Base-by-base conservation (phyloP, 768 basidiomycete species). In the Rhodocollybia butyracea region DNA sequence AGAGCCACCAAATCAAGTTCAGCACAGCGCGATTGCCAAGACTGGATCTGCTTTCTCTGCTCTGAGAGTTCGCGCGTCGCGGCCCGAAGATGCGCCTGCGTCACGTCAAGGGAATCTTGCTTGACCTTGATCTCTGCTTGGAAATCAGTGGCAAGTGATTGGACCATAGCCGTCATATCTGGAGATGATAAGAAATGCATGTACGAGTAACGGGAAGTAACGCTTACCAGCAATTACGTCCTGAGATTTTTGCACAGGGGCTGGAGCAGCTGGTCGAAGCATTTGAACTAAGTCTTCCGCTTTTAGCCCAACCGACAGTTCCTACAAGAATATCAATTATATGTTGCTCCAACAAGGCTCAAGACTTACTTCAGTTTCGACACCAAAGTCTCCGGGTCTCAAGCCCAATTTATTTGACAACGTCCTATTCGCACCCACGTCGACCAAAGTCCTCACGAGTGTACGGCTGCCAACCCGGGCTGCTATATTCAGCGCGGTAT, bases 401-500 rank as follows among this genome's bases (percentile, higher is more conserved):
- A 99, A 72, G 3, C 97, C 97, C 41, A 99, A 75, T 67, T 98
- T 98, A 72, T 99, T 99, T 19, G 88, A 82, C 57, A 91, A 76
- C 63, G 84, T 80, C 61, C 89, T 84, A 69, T 98, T 96, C 5
- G 96, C 97, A 12, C 94, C 94, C 7, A 94, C 91, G 64, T 97
- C 95, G 57, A 99, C 63, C 61, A 98, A 70, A 3, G 92, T 87
- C 63, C 88, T 78, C 13, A 98, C 94, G 57, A 98, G 68, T 58
- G 88, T 86, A 58, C 89, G 78, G 68, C 94, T 97, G 2, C 97
- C 97, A 1, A 98, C 89, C 54, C 96, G 74, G 0, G 96, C 95
- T 13, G 96, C 93, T 62, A 98, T 91, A 72, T 97, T 97, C 63
- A 99, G 69, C 6, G 93, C 93, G 0, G 96, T 98, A 66, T 99